Conservation (phyloP, 1,284 basidiomycete species). For the Apiotrichum akiyoshidainum region DNA sequence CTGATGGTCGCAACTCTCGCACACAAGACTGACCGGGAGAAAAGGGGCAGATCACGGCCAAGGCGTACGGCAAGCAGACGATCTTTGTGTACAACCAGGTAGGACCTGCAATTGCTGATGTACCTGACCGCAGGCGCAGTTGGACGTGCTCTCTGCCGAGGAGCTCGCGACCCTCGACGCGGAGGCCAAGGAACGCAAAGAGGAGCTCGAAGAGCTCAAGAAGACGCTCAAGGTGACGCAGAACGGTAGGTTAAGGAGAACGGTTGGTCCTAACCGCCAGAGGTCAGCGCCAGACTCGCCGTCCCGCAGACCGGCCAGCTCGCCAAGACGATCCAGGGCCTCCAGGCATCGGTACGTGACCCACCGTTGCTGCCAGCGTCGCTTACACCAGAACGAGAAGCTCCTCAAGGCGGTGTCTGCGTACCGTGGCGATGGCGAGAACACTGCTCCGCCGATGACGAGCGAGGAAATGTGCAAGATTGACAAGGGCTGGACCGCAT, state of each 20-base stretch:
- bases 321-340: conserved; percentile 29
- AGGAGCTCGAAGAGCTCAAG: conserved; percentile 63
- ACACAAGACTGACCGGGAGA: conserved; percentile 24
- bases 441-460: conserved; percentile 26
- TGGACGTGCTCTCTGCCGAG: conserved; percentile 10
- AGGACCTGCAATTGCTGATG: neutral
- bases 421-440: conserved; percentile 21
- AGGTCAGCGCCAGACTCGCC: conserved; percentile 33
- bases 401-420: conserved; percentile 30
- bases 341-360: conserved; percentile 35
- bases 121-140: conserved; percentile 10
- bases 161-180: conserved; percentile 14
- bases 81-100: conserved; percentile 52
- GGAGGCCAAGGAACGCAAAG: conserved; percentile 60
- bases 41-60: conserved; percentile 42
- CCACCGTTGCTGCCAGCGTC: neutral
- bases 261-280: conserved; percentile 48
- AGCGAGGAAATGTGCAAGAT: conserved; percentile 41
- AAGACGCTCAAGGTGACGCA: conserved; percentile 58
- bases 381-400: conserved; percentile 31
- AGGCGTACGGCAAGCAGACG: conserved; percentile 67
- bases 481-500: conserved; percentile 42
- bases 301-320: conserved; percentile 58
- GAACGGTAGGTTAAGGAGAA: conserved; percentile 53
- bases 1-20: no score